Conservation (phyloP, 2,329 filamentous ascomycete genomes). For the Aspergillus pseudoglaucus region DNA sequence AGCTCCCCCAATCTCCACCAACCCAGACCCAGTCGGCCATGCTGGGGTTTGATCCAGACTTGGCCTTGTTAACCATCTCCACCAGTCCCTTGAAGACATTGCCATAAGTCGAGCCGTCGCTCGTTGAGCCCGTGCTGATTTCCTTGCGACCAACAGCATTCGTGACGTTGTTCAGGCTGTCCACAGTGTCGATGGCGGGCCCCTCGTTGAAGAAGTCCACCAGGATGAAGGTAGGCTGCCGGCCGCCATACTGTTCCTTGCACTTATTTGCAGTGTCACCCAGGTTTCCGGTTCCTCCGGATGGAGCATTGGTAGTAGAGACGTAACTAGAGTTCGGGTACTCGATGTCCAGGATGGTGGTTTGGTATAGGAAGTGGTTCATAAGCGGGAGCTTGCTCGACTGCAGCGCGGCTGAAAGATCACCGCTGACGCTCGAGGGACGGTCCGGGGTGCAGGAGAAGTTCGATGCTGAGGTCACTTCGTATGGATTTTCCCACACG, state of each 20-base stretch:
- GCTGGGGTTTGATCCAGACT: conserved; percentile 30
- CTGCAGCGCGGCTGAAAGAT: conserved; percentile 45
- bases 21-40: conserved; percentile 41
- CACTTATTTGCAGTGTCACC: conserved; percentile 48
- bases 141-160: conserved; percentile 38
- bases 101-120: conserved; percentile 22
- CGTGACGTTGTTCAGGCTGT: conserved; percentile 57
- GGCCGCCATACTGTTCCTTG: conserved; percentile 53
- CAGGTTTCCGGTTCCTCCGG: conserved; percentile 49
- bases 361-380: conserved; percentile 72
- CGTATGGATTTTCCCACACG: conserved; percentile 67
- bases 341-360: conserved; percentile 48
- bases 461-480: conserved; percentile 54
- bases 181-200: conserved; percentile 62
- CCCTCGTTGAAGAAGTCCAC: conserved; percentile 76
- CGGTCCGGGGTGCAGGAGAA: conserved; percentile 70
- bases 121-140: conserved; percentile 17
- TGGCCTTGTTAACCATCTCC: conserved; percentile 31
- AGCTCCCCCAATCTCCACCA: conserved; percentile 35
- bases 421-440: conserved; percentile 48
- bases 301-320: conserved; percentile 59
- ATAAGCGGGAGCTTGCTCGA: conserved; percentile 62
- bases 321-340: conserved; percentile 57
- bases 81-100: conserved; percentile 34
- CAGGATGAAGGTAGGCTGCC: conserved; percentile 63